Conservation (phyloP, 1,284 basidiomycete genomes). For the Cryptococcus deneoformans region DNA sequence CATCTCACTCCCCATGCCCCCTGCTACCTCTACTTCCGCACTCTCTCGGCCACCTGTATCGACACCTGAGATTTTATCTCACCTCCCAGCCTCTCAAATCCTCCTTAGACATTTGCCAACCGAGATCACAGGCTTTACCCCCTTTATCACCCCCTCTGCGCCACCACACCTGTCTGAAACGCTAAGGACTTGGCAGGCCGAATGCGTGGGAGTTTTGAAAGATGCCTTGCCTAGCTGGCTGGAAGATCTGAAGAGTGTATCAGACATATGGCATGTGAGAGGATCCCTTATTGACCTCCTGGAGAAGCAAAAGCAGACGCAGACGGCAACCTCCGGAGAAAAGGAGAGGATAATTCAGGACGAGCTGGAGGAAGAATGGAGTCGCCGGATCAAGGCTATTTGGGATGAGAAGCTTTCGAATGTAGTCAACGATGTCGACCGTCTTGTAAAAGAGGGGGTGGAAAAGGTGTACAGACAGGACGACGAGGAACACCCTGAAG, state of each 20-base stretch:
- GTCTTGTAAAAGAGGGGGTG: conserved; percentile 9
- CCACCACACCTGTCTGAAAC: conserved; percentile 52
- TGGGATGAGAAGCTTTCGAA: conserved; percentile 38
- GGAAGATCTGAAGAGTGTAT: conserved; percentile 28
- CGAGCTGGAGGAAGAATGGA: conserved; percentile 42
- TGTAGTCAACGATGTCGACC: conserved; percentile 16
- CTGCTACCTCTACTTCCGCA: neutral
- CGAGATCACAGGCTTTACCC: conserved; percentile 41
- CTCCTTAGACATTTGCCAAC: conserved; percentile 27
- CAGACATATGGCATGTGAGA: conserved; percentile 44
- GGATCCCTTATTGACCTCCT: conserved; percentile 15
- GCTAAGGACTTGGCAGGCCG: conserved; percentile 37
- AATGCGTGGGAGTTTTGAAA: conserved; percentile 24
- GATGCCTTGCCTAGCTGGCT: conserved; percentile 37
- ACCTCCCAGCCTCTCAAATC: conserved; percentile 25
- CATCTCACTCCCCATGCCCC: conserved; percentile 37
- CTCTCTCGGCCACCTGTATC: conserved; percentile 27
- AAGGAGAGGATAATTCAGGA: neutral
- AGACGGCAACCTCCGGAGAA: too few relatives aligned
- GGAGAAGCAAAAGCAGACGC: neutral
- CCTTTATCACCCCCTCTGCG: conserved; percentile 58
- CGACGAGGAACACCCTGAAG: conserved; percentile 1
- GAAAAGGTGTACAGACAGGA: conserved; percentile 16
- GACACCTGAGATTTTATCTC: conserved; percentile 35
- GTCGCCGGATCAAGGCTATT: conserved; percentile 36